Evolutionary conservation across 768 basidiomycete species (phyloP).

Genomic region (Mycena galopus): DNA sequence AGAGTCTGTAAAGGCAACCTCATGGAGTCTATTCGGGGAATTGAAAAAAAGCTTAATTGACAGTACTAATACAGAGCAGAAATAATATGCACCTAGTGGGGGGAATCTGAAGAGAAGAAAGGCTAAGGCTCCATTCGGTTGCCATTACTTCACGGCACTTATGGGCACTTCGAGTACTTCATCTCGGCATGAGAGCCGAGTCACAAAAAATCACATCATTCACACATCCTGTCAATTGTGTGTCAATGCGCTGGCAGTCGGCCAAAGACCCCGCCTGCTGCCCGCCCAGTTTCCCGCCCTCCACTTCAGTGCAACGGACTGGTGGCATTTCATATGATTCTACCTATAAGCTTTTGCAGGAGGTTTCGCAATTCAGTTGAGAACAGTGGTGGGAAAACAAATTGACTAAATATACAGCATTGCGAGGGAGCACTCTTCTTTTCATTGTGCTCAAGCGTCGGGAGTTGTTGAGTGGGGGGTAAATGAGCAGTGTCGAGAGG

Average conservation of each 20-base stretch:
- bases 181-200: slow-evolving; percentile 4
- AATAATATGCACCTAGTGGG: too few species aligned
- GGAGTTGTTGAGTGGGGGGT: slow-evolving; percentile 1
- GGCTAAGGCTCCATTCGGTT: too few species aligned
- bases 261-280: slow-evolving; percentile 1
- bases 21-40: too few species aligned
- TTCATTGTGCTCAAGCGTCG: background rate
- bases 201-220: too few species aligned
- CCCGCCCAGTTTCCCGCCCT: background rate
- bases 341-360: background rate
- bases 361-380: background rate
- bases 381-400: background rate
- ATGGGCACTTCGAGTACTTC: background rate
- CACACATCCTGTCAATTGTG: too few species aligned
- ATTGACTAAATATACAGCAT: background rate
- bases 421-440: background rate
- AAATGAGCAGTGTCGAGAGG: slow-evolving; percentile 1
- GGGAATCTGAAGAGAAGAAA: too few species aligned
- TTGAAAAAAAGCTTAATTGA: too few species aligned
- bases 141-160: too few species aligned
- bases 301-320: background rate
- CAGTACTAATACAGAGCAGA: too few species aligned
- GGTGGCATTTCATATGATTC: background rate
- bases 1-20: too few species aligned
- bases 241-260: too few species aligned